Percentiles rank a stretch among this genome's conserved stretches.
Evolutionary conservation across 768 basidiomycete species (phyloP).

Genomic region (Serendipita sp.): DNA sequence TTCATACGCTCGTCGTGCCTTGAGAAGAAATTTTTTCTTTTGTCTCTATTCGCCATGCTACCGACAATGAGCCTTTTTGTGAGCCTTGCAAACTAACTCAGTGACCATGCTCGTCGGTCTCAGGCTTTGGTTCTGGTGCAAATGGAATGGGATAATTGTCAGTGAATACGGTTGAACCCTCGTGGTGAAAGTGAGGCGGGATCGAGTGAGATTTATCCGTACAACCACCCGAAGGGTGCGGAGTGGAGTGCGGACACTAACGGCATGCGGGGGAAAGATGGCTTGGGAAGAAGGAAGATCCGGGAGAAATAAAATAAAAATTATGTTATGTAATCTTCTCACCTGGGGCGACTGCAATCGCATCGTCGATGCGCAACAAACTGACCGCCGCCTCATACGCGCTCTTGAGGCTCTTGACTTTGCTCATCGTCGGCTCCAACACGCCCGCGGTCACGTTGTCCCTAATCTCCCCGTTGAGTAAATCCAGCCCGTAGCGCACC

Average conservation of each 20-base stretch:
- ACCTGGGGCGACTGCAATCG: slow-evolving; percentile 85
- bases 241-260: neutral
- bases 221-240: too few species aligned
- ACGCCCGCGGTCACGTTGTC: slow-evolving; percentile 92
- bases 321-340: slow-evolving; percentile 18
- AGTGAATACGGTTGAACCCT: too few species aligned
- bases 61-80: neutral
- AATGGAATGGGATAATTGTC: neutral
- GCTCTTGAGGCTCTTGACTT: slow-evolving; percentile 92
- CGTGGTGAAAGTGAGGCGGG: neutral
- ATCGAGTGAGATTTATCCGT: neutral
- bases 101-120: slow-evolving; percentile 23
- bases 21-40: too few species aligned
- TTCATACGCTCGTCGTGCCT: too few species aligned
- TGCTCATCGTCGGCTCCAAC: slow-evolving; percentile 91
- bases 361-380: slow-evolving; percentile 86
- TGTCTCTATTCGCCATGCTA: neutral
- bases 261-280: neutral
- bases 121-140: slow-evolving; percentile 13
- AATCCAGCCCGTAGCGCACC: slow-evolving; percentile 85
- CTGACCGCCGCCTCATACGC: slow-evolving; percentile 95
- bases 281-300: neutral
- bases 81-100: slow-evolving; percentile 10
- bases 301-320: neutral
- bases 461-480: slow-evolving; percentile 84